Conservation (phyloP, 1,284 basidiomycete species). For the Psilocybe mexicana region DNA sequence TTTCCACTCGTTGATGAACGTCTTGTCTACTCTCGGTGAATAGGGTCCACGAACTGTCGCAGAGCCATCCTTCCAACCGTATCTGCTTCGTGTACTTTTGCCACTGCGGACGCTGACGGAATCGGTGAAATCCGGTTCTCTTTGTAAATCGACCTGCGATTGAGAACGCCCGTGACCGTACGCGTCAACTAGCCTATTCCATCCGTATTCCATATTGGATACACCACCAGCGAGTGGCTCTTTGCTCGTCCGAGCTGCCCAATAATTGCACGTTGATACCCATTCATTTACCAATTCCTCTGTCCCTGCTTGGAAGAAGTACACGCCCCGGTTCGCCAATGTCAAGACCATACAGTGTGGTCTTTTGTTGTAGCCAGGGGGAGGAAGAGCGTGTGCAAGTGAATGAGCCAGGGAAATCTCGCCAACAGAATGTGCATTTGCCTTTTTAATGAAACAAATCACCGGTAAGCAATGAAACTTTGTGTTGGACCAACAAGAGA, state of each 20-base stretch:
- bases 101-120: conserved; percentile 69
- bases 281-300: conserved; percentile 97
- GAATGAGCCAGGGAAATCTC: conserved; percentile 85
- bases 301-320: conserved; percentile 97
- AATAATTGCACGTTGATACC: conserved; percentile 99
- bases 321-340: conserved; percentile 83
- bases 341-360: conserved; percentile 97
- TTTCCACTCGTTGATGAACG: conserved; percentile 94
- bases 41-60: conserved; percentile 60
- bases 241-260: conserved; percentile 92
- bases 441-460: conserved; percentile 39
- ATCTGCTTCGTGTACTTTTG: conserved; percentile 65
- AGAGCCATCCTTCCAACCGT: conserved; percentile 65
- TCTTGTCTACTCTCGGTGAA: conserved; percentile 75
- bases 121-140: conserved; percentile 57
- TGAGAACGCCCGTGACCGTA: conserved; percentile 52
- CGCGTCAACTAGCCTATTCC: conserved; percentile 76
- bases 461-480: background rate
- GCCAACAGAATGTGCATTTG: conserved; percentile 85
- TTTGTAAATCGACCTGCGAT: conserved; percentile 56
- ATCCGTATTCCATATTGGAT: conserved; percentile 99
- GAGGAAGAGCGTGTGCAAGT: conserved; percentile 83
- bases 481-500: background rate
- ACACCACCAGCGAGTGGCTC: conserved; percentile 94
- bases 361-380: conserved; percentile 89